A percentile compares a stretch with the other conserved stretches of the same genome.
Conservation (phyloP, 352 stramenopile genomes). For the Thraustochytrium aureum region DNA sequence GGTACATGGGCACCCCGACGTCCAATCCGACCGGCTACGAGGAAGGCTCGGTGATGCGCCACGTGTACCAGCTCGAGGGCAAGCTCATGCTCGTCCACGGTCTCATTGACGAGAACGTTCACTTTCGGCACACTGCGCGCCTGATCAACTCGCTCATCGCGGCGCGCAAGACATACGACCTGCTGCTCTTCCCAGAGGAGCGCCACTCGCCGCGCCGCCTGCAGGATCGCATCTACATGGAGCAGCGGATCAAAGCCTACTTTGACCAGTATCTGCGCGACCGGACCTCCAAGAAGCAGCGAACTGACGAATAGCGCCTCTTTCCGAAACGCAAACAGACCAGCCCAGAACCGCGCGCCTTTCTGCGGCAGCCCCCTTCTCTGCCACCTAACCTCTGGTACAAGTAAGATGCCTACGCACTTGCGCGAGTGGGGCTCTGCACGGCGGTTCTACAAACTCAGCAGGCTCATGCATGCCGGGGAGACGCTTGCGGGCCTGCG, state of each 20-base stretch:
- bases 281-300: too few relatives aligned
- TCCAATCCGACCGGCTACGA: constrained; percentile 87
- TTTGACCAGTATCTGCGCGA: constrained; percentile 44
- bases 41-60: constrained; percentile 84
- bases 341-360: too few relatives aligned
- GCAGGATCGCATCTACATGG: constrained; percentile 53
- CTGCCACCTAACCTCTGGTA: too few relatives aligned
- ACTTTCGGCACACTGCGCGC: constrained; percentile 95
- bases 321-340: too few relatives aligned
- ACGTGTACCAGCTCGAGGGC: constrained; percentile 76
- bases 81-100: constrained; percentile 95
- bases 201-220: constrained; percentile 76
- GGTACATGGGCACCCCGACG: constrained; percentile 94
- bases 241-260: constrained; percentile 48
- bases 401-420: too few relatives aligned
- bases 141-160: constrained; percentile 95
- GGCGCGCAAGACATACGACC: constrained; percentile 90
- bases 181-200: constrained; percentile 94
- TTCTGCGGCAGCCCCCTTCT: too few relatives aligned
- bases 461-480: too few relatives aligned
- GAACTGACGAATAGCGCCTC: too few relatives aligned
- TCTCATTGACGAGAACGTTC: constrained; percentile 97
- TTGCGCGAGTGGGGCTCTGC: too few relatives aligned
- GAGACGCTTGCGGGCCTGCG: too few relatives aligned
- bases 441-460: too few relatives aligned